Evolutionary conservation across 2,329 filamentous ascomycete genomes (phyloP), one percentile per base, ranked within the genome.

Genomic region (Beauveria rudraprayagi): DNA sequence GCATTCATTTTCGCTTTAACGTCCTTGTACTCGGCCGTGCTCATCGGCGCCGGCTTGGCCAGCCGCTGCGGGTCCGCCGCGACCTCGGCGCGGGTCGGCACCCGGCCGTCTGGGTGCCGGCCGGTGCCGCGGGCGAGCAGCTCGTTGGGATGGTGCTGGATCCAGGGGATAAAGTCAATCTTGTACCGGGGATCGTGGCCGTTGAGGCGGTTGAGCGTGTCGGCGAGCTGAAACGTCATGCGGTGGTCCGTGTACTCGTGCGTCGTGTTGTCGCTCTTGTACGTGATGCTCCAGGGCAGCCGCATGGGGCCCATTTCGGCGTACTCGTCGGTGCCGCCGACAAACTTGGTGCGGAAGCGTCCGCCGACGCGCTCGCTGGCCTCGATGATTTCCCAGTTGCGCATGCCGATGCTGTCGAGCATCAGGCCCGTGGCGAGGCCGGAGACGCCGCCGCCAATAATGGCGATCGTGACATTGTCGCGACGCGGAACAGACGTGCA

Each of bases 341-440:
- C 67, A 57, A 77, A 78, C 2, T 70, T 67, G 1, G 77, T 78
- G 52, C 72, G 73, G 30, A 79, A 74, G 4, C 77, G 73, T 1
- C 77, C 77, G 0, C 77, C 77, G 1, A 78, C 61, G 4, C 75
- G 69, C 2, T 73, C 66, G 0, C 73, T 73, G 0, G 77, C 76
- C 64, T 79, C 77, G 3, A 76, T 66, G 1, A 79, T 75, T 51
- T 77, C 74, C 76, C 76, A 76, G 56, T 78, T 74, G 16, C 73
- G 72, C 16, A 79, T 70, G 0, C 77, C 76, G 3, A 77, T 74
- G 7, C 75, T 76, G 26, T 76, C 72, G 3, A 79, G 73, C 16
- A 78, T 70, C 11, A 76, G 65, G 58, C 28, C 47, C 24, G 56
- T 57, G n/a, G 47, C 48, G 16, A 47, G 54, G 5, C 63, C 48